These are phyloP conservation scores for Candida endomychidarum DNA, from an alignment of 805 yeast species.

Conservation along the genomic window DNA sequence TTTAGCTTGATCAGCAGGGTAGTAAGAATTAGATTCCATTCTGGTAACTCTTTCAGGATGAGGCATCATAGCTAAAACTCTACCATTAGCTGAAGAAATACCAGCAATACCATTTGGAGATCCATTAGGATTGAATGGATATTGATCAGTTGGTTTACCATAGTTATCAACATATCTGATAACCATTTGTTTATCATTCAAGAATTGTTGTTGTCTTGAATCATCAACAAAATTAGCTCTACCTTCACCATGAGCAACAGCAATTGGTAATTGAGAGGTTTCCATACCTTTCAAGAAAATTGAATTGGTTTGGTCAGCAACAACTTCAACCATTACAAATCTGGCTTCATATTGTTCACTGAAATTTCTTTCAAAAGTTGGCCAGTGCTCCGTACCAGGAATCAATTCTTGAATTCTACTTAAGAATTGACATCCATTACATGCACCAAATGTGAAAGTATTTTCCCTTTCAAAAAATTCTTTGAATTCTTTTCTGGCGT, in stretches of 20 bases:
- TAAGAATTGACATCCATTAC: slow-evolving; percentile 97
- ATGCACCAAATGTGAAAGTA: slow-evolving; percentile 96
- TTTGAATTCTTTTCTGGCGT: slow-evolving; percentile 71
- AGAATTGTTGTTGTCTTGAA: slow-evolving; percentile 47
- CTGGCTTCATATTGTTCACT: slow-evolving; percentile 98
- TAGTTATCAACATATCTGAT: slow-evolving; percentile 88
- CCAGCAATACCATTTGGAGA: slow-evolving; percentile 93
- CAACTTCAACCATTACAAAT: slow-evolving; percentile 82
- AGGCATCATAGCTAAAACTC: slow-evolving; percentile 98
- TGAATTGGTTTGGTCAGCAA: slow-evolving; percentile 46
- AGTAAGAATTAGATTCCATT: slow-evolving; percentile 87
- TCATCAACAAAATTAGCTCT: slow-evolving; percentile 67
- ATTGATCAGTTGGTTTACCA: slow-evolving; percentile 76
- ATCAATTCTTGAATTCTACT: slow-evolving; percentile 81
- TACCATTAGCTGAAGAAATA: slow-evolving; percentile 83
- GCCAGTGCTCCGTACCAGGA: slow-evolving; percentile 96
- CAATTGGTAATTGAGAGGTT: slow-evolving; percentile 93
- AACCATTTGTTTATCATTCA: slow-evolving; percentile 52
- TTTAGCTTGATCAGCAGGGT: slow-evolving; percentile 60
- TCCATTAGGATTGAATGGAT: slow-evolving; percentile 96
- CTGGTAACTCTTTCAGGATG: slow-evolving; percentile 96
- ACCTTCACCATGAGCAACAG: slow-evolving; percentile 99
- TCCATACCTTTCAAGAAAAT: slow-evolving; percentile 87
- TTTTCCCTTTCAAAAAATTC: slow-evolving; percentile 84
- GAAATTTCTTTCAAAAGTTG: slow-evolving; percentile 84